Conservation (phyloP, 768 basidiomycete genomes). For the Naganishia onofrii region DNA sequence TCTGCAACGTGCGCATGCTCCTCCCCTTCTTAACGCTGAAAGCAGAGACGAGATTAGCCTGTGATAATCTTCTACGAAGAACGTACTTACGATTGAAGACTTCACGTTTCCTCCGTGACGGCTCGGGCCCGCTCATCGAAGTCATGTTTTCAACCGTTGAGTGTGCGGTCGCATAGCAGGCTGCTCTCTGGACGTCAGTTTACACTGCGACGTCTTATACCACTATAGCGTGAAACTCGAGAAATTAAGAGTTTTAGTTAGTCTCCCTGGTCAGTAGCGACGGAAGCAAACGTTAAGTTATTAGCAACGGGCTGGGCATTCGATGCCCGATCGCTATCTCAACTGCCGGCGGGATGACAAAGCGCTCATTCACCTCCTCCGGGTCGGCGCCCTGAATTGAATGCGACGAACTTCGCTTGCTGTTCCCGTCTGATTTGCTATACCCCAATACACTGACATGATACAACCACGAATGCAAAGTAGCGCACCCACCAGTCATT, state of each 20-base stretch:
- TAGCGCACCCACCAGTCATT: background rate
- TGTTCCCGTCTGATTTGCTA: background rate
- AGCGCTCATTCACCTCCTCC: background rate
- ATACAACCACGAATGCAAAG: background rate
- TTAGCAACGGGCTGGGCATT: background rate
- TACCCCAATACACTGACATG: background rate
- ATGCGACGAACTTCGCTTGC: background rate
- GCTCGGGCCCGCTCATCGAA: background rate
- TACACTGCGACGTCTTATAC: too few species aligned
- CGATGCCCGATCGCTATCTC: background rate
- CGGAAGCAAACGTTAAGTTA: conserved; percentile 4
- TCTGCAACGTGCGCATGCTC: conserved; percentile 16
- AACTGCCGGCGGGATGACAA: background rate
- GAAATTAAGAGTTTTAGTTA: too few species aligned
- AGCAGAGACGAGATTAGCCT: background rate
- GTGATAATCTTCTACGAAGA: background rate
- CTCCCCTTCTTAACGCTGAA: conserved; percentile 12
- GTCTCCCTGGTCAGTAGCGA: background rate
- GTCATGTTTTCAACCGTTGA: background rate
- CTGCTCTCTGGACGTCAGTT: background rate
- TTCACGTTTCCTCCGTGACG: conserved; percentile 3
- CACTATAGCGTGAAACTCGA: too few species aligned
- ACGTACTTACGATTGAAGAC: conserved; percentile 12
- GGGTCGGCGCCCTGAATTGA: too few species aligned
- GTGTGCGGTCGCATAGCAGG: background rate